These are phyloP conservation scores for Geotrichum siamense DNA, from an alignment of 1,139 yeast genomes.

Conservation along the genomic window DNA sequence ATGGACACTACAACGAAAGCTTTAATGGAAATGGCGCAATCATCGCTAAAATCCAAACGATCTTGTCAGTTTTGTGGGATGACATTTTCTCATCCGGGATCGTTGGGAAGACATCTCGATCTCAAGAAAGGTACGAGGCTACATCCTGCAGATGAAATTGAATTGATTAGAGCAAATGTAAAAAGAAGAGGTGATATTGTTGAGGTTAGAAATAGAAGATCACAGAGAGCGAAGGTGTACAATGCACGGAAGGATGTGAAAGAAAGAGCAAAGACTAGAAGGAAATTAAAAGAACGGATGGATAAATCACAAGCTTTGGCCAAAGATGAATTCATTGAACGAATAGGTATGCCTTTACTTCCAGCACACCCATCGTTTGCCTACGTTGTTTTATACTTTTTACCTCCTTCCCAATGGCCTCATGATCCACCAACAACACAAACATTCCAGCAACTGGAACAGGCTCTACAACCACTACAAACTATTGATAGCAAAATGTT, in stretches of 20 bases:
- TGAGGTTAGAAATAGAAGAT: slow-evolving; percentile 38
- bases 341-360: slow-evolving; percentile 37
- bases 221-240: slow-evolving; percentile 38
- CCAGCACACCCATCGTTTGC: slow-evolving; percentile 44
- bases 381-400: slow-evolving; percentile 40
- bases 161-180: slow-evolving; percentile 40
- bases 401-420: slow-evolving; percentile 44
- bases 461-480: slow-evolving; percentile 24
- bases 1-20: slow-evolving; percentile 16
- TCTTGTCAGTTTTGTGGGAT: slow-evolving; percentile 44
- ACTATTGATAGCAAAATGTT: slow-evolving; percentile 10
- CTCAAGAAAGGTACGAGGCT: slow-evolving; percentile 41
- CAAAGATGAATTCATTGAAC: slow-evolving; percentile 34
- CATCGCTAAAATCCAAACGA: slow-evolving; percentile 29
- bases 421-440: slow-evolving; percentile 44
- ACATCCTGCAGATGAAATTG: slow-evolving; percentile 43
- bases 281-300: slow-evolving; percentile 36
- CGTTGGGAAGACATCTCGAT: slow-evolving; percentile 47
- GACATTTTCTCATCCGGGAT: slow-evolving; percentile 46
- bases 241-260: slow-evolving; percentile 43
- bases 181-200: slow-evolving; percentile 44
- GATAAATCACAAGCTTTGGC: slow-evolving; percentile 35
- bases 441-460: slow-evolving; percentile 33
- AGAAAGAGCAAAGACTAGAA: slow-evolving; percentile 37
- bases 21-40: slow-evolving; percentile 17